Conservation (phyloP, 768 basidiomycete species). For the Podaxis sp. region DNA sequence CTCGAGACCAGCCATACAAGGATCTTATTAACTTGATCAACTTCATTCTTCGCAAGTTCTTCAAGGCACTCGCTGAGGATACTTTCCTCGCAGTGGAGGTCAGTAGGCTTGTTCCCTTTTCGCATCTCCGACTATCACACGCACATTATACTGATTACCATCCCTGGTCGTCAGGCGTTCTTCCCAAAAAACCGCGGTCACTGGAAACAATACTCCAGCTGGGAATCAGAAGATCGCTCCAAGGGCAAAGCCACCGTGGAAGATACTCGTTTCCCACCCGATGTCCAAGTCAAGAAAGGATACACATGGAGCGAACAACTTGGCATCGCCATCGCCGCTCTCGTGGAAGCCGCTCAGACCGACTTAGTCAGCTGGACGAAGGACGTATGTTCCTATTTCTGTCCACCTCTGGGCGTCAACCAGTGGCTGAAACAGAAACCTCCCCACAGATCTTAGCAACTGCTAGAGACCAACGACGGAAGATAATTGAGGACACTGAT, state of each 20-base stretch:
- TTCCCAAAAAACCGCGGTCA: constrained; percentile 86
- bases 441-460: constrained; percentile 53
- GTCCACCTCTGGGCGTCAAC: background rate
- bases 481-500: constrained; percentile 62
- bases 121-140: constrained; percentile 9
- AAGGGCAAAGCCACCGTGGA: constrained; percentile 35
- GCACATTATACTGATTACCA: constrained; percentile 9
- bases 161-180: constrained; percentile 55
- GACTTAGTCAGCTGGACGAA: constrained; percentile 78
- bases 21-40: constrained; percentile 85
- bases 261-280: constrained; percentile 52
- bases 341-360: constrained; percentile 63
- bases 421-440: constrained; percentile 4
- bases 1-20: constrained; percentile 74
- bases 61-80: constrained; percentile 85
- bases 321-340: constrained; percentile 75
- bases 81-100: constrained; percentile 90
- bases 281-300: constrained; percentile 83
- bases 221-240: constrained; percentile 55
- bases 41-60: constrained; percentile 89
- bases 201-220: constrained; percentile 85
- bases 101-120: constrained; percentile 21
- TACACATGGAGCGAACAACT: constrained; percentile 89
- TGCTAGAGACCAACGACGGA: constrained; percentile 57
- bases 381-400: constrained; percentile 51